Conservation (phyloP, 257 asterid genomes). For the Plantago major region DNA sequence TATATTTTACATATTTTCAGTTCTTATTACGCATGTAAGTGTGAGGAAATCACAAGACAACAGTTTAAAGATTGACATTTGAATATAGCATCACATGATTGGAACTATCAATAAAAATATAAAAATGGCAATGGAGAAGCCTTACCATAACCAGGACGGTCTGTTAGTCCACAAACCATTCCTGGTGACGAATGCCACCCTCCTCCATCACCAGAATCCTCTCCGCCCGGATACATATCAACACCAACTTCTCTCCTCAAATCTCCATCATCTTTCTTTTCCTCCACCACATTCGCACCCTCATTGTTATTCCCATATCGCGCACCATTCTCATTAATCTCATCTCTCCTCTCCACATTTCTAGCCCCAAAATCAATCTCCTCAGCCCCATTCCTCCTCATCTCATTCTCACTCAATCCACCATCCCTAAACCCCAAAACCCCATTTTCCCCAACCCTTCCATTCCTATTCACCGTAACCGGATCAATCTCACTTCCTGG, state of each 20-base stretch:
- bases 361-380: constrained; percentile 27
- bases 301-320: constrained; percentile 27
- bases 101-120: constrained; percentile 2
- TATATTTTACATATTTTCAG: not conserved
- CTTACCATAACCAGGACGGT: constrained; percentile 88
- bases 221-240: constrained; percentile 37
- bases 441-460: constrained; percentile 27
- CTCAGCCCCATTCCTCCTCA: constrained; percentile 31
- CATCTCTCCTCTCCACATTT: constrained; percentile 31
- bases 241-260: constrained; percentile 32
- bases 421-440: constrained; percentile 30
- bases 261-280: constrained; percentile 45
- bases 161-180: constrained; percentile 62
- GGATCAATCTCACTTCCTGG: constrained; percentile 64
- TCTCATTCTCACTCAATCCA: constrained; percentile 25
- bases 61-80: not conserved
- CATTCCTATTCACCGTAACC: constrained; percentile 32
- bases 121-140: constrained; percentile 5
- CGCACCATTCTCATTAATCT: constrained; percentile 31
- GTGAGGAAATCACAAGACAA: not conserved
- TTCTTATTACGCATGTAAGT: not conserved
- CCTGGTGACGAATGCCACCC: constrained; percentile 51
- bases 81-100: not conserved
- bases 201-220: constrained; percentile 52
- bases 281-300: constrained; percentile 33